Percentiles rank a stretch among this genome's conserved stretches.
These are phyloP conservation scores for Daldinia bambusicola DNA, from an alignment of 495 filamentous ascomycete species.

Conservation along the genomic window DNA sequence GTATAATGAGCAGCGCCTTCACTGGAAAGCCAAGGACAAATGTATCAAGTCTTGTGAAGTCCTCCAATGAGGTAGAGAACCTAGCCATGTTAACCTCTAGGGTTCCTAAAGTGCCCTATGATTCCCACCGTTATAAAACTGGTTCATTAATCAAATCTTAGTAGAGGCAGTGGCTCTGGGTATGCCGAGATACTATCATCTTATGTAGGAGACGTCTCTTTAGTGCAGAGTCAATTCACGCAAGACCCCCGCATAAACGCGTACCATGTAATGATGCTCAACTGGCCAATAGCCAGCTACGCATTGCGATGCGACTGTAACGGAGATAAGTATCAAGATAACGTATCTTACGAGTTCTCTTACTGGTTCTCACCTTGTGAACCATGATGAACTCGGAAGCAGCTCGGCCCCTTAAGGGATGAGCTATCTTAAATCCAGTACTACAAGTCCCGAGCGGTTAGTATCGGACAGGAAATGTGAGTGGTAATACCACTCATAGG, in stretches of 20 bases:
- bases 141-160: too few relatives aligned
- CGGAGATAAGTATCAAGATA: not conserved
- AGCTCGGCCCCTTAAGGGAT: not conserved
- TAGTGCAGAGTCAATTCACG: not conserved
- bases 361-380: too few relatives aligned
- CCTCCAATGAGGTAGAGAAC: conserved; percentile 8
- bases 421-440: not conserved
- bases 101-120: too few relatives aligned
- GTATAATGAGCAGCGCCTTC: conserved; percentile 16
- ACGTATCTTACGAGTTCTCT: not conserved
- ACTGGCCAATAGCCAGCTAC: not conserved
- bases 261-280: not conserved
- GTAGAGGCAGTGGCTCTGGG: not conserved
- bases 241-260: not conserved
- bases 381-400: not conserved
- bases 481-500: too few relatives aligned
- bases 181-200: not conserved
- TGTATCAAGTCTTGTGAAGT: conserved; percentile 13
- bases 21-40: conserved; percentile 5
- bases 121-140: not conserved
- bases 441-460: not conserved
- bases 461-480: not conserved
- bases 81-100: conserved; percentile 21
- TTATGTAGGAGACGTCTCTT: not conserved
- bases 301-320: not conserved